Base-by-base conservation (phyloP, 2,329 filamentous ascomycete genomes). In the Fusarium anguioides region DNA sequence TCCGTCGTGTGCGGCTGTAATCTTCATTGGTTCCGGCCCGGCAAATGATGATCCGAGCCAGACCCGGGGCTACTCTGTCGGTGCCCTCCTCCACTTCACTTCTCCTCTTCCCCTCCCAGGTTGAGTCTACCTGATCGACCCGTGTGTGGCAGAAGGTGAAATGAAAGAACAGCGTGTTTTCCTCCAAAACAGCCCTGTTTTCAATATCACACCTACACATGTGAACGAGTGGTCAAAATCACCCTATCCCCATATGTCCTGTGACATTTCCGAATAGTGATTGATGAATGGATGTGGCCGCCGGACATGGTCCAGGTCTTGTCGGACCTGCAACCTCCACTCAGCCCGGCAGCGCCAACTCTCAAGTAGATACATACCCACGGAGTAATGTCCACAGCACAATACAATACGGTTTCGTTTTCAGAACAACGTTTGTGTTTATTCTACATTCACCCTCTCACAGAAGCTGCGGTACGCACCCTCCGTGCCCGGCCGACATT, bases 271-370 rank as follows among this genome's bases (percentile, higher is more conserved):
- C 39, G 64, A 53, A 54, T 42, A 51, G 9, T 12, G 37, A 39
- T 39, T 18, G 26, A 57, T 45, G 51, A 37, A 39, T 45, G 27
- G 33, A 57, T 45, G 48, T 39, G 45, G 44, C 45, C 44, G 44
- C 45, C 44, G 52, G 60, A 45, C 61, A 68, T 66, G 66, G 66
- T 62, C 57, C 57, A 69, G 66, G 62, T 66, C 42, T 58, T 27
- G 29, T 66, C 48, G 56, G 47, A 48, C 48, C 56, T 55, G 66
- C 49, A 58, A 40, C 60, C 55, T 62, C 40, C 40, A 68, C 56
- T 52, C 53, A 51, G 23, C 44, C 56, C 52, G 52, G 49, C 61
- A 46, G 53, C 37, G 41, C 57, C 50, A 62, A 36, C 45, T 24
- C 26, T 49, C 11, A 33, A 52, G 40, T 46, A 8, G n/a, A n/a